Conservation (phyloP, 2,329 filamentous ascomycete species). For the Fusarium metavorans region DNA sequence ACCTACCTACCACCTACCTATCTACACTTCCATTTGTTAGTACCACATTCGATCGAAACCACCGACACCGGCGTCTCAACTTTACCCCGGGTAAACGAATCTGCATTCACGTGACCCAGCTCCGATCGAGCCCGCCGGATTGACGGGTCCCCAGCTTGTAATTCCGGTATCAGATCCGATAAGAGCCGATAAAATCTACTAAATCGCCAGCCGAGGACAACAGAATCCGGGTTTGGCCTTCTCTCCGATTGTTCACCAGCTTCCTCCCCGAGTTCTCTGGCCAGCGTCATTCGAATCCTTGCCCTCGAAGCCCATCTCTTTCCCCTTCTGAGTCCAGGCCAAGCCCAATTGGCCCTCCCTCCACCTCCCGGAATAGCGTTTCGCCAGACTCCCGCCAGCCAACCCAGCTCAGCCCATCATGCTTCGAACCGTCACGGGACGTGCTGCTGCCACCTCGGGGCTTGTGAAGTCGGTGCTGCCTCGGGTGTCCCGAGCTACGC, state of each 20-base stretch:
- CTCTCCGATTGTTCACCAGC: slow-evolving; percentile 16
- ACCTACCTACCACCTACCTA: no score
- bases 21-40: neutral
- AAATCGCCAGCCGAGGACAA: slow-evolving; percentile 21
- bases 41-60: neutral
- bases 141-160: neutral
- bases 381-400: slow-evolving; percentile 12
- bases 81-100: neutral
- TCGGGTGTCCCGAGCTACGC: slow-evolving; percentile 40
- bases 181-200: slow-evolving; percentile 30
- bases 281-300: neutral
- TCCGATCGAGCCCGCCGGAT: neutral
- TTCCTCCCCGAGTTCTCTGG: neutral
- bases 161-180: neutral
- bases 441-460: slow-evolving; percentile 41
- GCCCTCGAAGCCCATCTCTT: slow-evolving; percentile 2
- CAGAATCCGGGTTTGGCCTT: slow-evolving; percentile 19
- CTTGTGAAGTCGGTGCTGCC: slow-evolving; percentile 41
- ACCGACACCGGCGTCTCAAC: neutral
- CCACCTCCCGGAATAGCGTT: slow-evolving; percentile 26
- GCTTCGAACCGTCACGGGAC: slow-evolving; percentile 44
- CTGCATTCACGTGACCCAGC: neutral
- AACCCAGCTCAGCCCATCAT: slow-evolving; percentile 30
- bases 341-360: slow-evolving; percentile 28
- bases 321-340: slow-evolving; percentile 3